Conservation (phyloP, 2,329 filamentous ascomycete species). For the Colletotrichum orbiculare region DNA sequence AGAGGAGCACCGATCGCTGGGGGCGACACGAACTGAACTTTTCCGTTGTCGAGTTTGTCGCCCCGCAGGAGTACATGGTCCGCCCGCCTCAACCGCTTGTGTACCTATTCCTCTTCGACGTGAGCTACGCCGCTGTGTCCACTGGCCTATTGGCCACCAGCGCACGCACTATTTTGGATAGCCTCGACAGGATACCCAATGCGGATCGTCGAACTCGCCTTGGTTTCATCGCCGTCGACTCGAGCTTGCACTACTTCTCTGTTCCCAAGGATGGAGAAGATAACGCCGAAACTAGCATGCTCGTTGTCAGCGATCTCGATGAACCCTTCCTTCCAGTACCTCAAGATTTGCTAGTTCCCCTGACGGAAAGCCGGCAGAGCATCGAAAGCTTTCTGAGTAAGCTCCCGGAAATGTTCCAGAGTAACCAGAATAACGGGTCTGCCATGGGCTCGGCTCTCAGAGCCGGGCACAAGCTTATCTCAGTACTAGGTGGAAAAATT, state of each 20-base stretch:
- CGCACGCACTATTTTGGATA: conserved; percentile 93
- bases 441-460: conserved; percentile 94
- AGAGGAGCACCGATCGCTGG: conserved; percentile 93
- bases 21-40: conserved; percentile 93
- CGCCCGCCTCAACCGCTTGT: conserved; percentile 94
- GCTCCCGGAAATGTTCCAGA: conserved; percentile 96
- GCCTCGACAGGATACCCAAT: conserved; percentile 97
- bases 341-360: conserved; percentile 87
- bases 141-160: conserved; percentile 92
- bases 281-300: conserved; percentile 86
- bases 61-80: conserved; percentile 99
- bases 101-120: conserved; percentile 95
- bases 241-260: conserved; percentile 94
- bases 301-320: conserved; percentile 93
- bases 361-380: conserved; percentile 89
- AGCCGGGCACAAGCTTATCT: conserved; percentile 95
- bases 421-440: conserved; percentile 88
- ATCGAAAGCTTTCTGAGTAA: conserved; percentile 92
- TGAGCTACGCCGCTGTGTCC: conserved; percentile 89
- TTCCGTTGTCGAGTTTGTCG: conserved; percentile 96
- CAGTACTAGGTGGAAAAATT: conserved; percentile 93
- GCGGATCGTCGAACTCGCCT: conserved; percentile 91
- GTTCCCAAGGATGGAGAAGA: conserved; percentile 91
- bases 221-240: conserved; percentile 95
- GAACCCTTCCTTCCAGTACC: conserved; percentile 97